phyloP scores from a whole-genome alignment of 202 grass and related monocot species.

The Setaria viridis region DNA sequence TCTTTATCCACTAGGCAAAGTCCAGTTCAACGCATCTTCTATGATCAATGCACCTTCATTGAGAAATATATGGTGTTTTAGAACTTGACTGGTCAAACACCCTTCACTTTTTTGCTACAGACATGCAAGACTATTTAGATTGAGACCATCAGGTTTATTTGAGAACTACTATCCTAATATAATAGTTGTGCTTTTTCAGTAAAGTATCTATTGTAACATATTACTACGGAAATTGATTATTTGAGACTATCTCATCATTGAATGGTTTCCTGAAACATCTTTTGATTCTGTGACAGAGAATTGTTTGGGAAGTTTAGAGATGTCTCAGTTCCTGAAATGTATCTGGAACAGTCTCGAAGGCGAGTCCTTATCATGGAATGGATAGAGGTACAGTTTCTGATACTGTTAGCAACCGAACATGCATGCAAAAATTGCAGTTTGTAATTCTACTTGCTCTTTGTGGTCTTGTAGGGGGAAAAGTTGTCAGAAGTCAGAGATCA shows the following conservation, averaged over 20 bases:
- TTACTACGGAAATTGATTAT: constrained; percentile 25
- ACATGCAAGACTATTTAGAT: not conserved
- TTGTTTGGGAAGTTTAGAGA: constrained; percentile 87
- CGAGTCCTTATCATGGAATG: constrained; percentile 95
- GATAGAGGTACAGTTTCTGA: constrained; percentile 74
- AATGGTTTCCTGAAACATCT: constrained; percentile 18
- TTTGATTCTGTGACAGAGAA: constrained; percentile 62
- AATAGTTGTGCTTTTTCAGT: constrained; percentile 12
- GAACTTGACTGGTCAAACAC: constrained; percentile 12
- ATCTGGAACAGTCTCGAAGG: constrained; percentile 76
- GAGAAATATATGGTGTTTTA: constrained; percentile 13
- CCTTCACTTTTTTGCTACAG: not conserved
- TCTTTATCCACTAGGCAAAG: constrained; percentile 34
- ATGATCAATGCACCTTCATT: constrained; percentile 29
- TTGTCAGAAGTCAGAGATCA: constrained; percentile 88
- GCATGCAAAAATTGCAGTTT: constrained; percentile 29
- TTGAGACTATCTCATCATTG: not conserved
- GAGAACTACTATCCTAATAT: not conserved
- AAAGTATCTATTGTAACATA: not conserved
- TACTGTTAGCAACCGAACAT: constrained; percentile 25
- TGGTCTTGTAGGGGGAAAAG: constrained; percentile 66
- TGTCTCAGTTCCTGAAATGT: constrained; percentile 91
- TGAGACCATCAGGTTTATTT: not conserved
- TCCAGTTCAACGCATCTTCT: constrained; percentile 13
- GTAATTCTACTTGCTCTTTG: constrained; percentile 20